These are phyloP conservation scores for Dryas octopetala DNA, from an alignment of 306 rosid species.

Conservation along the genomic window DNA sequence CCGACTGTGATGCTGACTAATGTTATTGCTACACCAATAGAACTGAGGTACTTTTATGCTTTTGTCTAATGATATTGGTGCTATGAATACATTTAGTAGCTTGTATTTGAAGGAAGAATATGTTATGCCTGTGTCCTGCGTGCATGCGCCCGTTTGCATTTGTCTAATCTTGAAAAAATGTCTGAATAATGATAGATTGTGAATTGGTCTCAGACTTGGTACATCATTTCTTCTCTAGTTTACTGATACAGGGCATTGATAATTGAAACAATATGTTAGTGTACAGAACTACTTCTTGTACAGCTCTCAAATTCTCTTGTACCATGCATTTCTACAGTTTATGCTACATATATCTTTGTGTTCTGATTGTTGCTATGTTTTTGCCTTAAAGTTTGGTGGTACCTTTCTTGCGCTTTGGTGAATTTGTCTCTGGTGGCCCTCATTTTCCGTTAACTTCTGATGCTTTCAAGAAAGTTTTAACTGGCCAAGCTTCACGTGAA, in stretches of 20 bases:
- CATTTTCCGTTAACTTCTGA: conserved; percentile 85
- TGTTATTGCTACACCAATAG: conserved; percentile 87
- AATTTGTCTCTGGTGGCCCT: conserved; percentile 64
- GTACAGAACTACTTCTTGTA: not conserved
- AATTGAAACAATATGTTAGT: not conserved
- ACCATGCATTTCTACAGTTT: not conserved
- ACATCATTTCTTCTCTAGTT: not conserved
- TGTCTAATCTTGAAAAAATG: not conserved
- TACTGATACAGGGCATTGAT: not conserved
- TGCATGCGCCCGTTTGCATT: not conserved
- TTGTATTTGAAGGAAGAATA: not conserved
- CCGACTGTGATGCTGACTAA: conserved; percentile 85
- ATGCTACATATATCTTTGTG: not conserved
- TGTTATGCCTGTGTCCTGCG: not conserved
- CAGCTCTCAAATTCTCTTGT: not conserved
- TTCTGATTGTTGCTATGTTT: conserved; percentile 10
- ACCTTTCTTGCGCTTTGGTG: conserved; percentile 92
- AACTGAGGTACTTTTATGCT: conserved; percentile 65
- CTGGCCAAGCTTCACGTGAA: conserved; percentile 77
- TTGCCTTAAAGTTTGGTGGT: conserved; percentile 63
- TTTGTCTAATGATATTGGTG: not conserved
- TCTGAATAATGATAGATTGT: not conserved
- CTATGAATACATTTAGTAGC: not conserved
- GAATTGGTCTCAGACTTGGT: not conserved
- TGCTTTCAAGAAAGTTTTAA: conserved; percentile 78